Percentiles rank a stretch among this genome's conserved stretches.
These are phyloP conservation scores for Rauvolfia tetraphylla DNA, from an alignment of 257 asterid species.

Conservation along the genomic window DNA sequence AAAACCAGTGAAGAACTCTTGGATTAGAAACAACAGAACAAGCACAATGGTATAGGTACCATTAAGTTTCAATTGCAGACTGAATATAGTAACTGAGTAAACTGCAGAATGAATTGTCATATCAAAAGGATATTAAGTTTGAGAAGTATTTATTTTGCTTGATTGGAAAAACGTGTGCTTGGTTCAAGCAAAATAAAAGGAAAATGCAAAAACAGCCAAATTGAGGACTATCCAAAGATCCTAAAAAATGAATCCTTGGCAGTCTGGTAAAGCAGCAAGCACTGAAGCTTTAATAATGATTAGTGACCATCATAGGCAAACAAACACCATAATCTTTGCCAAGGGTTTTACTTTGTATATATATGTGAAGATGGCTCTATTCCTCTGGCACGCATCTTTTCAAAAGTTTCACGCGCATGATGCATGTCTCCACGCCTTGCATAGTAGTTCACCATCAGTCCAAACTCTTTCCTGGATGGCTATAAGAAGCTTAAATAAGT, in stretches of 20 bases:
- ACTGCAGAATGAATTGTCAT: neutral
- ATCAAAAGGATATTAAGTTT: neutral
- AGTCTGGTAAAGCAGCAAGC: neutral
- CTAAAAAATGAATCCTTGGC: neutral
- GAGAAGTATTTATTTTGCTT: neutral
- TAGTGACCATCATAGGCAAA: constrained; percentile 5
- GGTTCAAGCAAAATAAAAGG: neutral
- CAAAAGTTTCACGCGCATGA: constrained; percentile 94
- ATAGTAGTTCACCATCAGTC: constrained; percentile 88
- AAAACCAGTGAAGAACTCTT: constrained; percentile 18
- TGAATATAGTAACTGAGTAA: neutral
- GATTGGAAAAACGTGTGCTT: neutral
- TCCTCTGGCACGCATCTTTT: constrained; percentile 93
- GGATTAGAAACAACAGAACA: constrained; percentile 10
- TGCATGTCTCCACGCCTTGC: constrained; percentile 97
- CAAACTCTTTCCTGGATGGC: constrained; percentile 98
- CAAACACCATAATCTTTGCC: constrained; percentile 21
- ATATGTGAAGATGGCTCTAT: constrained; percentile 90
- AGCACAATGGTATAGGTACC: neutral
- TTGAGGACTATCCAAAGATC: neutral
- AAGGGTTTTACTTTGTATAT: constrained; percentile 67
- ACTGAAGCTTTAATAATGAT: neutral
- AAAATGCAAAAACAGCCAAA: neutral
- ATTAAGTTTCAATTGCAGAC: too few relatives aligned
- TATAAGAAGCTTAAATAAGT: constrained; percentile 35